These are phyloP conservation scores for Tetradesmus lagerheimii DNA, from an alignment of 139 green algal genomes.

Conservation along the genomic window DNA sequence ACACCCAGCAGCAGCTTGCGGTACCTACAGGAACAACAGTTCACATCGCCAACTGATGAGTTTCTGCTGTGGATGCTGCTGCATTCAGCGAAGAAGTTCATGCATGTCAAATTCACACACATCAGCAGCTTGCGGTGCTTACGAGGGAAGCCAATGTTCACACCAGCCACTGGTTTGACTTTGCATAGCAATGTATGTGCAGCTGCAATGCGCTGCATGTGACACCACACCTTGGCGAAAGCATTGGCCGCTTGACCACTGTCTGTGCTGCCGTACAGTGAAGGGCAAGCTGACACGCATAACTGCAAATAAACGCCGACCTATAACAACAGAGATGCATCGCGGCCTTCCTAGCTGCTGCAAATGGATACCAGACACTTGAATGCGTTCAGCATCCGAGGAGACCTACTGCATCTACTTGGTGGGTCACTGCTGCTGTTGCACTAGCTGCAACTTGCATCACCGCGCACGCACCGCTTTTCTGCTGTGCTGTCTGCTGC, in stretches of 20 bases:
- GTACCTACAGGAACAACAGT: constrained; percentile 74
- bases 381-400: too few relatives aligned
- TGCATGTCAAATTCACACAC: constrained; percentile 90
- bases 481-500: constrained; percentile 63
- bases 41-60: too few relatives aligned
- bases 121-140: constrained; percentile 86
- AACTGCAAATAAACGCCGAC: background rate
- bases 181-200: too few relatives aligned
- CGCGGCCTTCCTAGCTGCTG: background rate
- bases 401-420: too few relatives aligned
- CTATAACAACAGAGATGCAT: background rate
- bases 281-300: background rate
- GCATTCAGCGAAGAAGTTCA: constrained; percentile 97
- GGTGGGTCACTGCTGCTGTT: background rate
- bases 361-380: too few relatives aligned
- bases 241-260: background rate
- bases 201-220: too few relatives aligned
- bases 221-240: too few relatives aligned
- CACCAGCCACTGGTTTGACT: too few relatives aligned
- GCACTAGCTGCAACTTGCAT: background rate
- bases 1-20: constrained; percentile 88
- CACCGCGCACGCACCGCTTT: constrained; percentile 40
- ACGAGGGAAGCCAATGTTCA: too few relatives aligned
- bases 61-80: constrained; percentile 85
- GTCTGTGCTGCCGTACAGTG: background rate